Evolutionary conservation across 1,284 basidiomycete species (phyloP).

Genomic region (Sanghuangporus sanghuang): DNA sequence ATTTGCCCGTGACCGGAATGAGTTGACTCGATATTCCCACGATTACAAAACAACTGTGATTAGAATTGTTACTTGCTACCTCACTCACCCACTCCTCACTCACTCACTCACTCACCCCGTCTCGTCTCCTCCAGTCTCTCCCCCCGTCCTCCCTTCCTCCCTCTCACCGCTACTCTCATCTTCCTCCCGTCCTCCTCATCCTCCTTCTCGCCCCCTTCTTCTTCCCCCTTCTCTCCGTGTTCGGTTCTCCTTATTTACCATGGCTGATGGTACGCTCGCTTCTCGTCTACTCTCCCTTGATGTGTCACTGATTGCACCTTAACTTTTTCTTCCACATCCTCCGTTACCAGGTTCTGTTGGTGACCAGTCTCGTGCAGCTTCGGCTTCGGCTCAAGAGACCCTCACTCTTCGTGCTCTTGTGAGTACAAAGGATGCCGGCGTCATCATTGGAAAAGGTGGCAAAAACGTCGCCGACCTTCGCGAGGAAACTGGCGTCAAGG

Average conservation of each 20-base stretch:
- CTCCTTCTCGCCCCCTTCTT: slow-evolving; percentile 28
- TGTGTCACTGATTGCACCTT: background rate
- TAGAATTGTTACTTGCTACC: background rate
- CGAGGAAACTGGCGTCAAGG: slow-evolving; percentile 93
- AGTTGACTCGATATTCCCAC: background rate
- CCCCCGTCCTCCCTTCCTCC: slow-evolving; percentile 5
- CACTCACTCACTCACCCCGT: background rate
- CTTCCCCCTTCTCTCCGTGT: slow-evolving; percentile 27
- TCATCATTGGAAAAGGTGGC: slow-evolving; percentile 95
- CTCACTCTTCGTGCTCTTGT: slow-evolving; percentile 91
- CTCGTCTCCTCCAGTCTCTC: slow-evolving; percentile 24
- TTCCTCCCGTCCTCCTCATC: slow-evolving; percentile 28
- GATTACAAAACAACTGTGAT: background rate
- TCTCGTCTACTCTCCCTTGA: background rate
- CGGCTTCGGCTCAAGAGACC: slow-evolving; percentile 55
- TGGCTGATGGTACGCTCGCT: slow-evolving; percentile 12
- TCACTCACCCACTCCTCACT: no score
- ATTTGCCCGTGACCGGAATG: no score
- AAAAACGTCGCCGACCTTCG: slow-evolving; percentile 96
- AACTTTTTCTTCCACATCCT: background rate
- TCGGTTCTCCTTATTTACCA: slow-evolving; percentile 1
- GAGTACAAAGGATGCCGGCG: slow-evolving; percentile 93
- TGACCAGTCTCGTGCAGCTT: slow-evolving; percentile 56
- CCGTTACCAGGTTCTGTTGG: slow-evolving; percentile 9
- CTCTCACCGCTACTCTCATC: slow-evolving; percentile 4